Conservation (phyloP, 768 basidiomycete species). For the Lentinula edodes region DNA sequence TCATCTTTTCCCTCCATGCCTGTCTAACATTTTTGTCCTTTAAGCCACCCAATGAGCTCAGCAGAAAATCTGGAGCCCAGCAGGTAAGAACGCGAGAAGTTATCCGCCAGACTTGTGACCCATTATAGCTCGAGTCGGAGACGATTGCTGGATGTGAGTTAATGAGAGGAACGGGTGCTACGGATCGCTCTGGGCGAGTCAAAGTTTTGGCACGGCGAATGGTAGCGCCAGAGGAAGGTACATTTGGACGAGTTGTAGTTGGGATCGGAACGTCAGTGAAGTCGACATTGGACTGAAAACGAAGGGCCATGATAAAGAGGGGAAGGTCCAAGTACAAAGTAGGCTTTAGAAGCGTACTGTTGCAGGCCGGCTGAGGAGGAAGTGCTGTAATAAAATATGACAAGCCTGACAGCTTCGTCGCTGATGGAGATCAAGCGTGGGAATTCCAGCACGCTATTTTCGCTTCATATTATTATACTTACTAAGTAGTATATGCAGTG, state of each 20-base stretch:
- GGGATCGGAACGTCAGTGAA: constrained; percentile 65
- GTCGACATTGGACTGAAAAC: constrained; percentile 48
- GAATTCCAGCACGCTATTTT: background rate
- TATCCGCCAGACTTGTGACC: constrained; percentile 69
- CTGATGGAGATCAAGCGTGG: background rate
- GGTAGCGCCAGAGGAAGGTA: constrained; percentile 50
- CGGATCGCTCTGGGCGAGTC: constrained; percentile 90
- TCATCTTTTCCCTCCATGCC: constrained; percentile 98
- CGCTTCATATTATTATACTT: background rate
- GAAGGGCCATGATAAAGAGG: constrained; percentile 43
- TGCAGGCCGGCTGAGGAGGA: constrained; percentile 7
- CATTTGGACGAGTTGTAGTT: constrained; percentile 41
- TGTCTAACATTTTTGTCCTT: constrained; percentile 73
- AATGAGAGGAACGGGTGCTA: constrained; percentile 92
- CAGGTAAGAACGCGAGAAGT: constrained; percentile 79
- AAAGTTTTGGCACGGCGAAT: constrained; percentile 92
- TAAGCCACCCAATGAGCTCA: constrained; percentile 72
- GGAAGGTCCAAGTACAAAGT: constrained; percentile 13
- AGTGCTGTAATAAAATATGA: background rate
- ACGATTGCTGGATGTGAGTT: constrained; percentile 36
- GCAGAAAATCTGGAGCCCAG: constrained; percentile 82
- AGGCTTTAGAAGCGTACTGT: constrained; percentile 7
- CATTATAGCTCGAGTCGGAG: constrained; percentile 28
- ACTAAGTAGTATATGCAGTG: too few species aligned
- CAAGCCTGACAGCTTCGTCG: background rate